These are phyloP conservation scores for Paecilomyces variotii DNA, from an alignment of 2,329 filamentous ascomycete genomes.

Conservation along the genomic window DNA sequence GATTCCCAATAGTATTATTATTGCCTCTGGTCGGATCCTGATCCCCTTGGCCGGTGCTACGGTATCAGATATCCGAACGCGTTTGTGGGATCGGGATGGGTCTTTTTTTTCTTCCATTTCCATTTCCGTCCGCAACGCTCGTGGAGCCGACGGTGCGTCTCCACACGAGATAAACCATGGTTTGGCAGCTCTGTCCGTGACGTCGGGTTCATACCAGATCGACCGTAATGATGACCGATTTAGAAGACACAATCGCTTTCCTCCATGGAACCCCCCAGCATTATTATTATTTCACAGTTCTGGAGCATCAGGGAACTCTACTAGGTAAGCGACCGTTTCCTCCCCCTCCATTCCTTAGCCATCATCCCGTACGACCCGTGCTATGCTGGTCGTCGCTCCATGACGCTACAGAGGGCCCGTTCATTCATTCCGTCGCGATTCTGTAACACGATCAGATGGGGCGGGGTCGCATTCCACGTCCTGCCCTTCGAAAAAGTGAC, in stretches of 20 bases:
- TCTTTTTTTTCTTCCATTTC: background rate
- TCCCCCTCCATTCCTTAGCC: background rate
- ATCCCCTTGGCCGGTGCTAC: background rate
- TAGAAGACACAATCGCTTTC: background rate
- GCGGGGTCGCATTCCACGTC: background rate
- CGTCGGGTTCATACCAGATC: background rate
- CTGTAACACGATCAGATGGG: background rate
- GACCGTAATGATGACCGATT: background rate
- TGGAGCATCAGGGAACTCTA: background rate
- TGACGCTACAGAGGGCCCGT: background rate
- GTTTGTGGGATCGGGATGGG: background rate
- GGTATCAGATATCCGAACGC: background rate
- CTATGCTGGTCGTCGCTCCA: background rate
- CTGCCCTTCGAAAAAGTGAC: background rate
- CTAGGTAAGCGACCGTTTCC: background rate
- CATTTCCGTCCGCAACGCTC: background rate
- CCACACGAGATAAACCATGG: background rate
- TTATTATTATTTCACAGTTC: background rate
- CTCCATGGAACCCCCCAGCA: background rate
- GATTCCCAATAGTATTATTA: background rate
- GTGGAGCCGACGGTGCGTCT: background rate
- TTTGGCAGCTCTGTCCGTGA: background rate
- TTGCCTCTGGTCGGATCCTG: background rate
- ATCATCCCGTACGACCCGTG: background rate
- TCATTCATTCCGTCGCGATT: background rate